Evolutionary conservation across 1,284 basidiomycete genomes (phyloP), one percentile per base, ranked within the genome.

Genomic region (Ustilago xerochloae): DNA sequence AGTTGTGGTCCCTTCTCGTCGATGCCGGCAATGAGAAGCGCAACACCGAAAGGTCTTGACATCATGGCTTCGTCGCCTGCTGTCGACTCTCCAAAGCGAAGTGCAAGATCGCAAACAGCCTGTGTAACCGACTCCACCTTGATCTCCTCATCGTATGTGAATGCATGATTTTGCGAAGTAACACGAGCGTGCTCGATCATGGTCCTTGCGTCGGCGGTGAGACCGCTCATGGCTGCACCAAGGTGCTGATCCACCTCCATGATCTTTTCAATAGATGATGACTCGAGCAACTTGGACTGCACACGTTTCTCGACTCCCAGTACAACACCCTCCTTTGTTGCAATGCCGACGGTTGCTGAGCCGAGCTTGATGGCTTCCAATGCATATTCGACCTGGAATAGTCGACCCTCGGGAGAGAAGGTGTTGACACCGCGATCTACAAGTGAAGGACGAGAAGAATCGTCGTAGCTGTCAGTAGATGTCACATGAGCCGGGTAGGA

Each of bases 101-200:
- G 87, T 10, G 97, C 97, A 59, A 99, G 88, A 88, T 99, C 97
- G 86, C 95, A 98, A 39, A 99, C 94, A 0, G 96, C 94, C 87
- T 99, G 97, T 3, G 97, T 97, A 60, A 91, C 93, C 47, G 69
- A 77, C 43, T 80, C 79, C 49, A 99, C 94, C 84, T 93, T 94
- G 87, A 99, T 99, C 79, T 86, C 88, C 87, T 99, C 97, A 87
- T 99, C 93, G 85, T 97, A 99, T 6, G 93, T 97, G 87, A 99
- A 99, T 1, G 90, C 86, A 86, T 99, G 97, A 87, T 96, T 97
- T 86, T 98, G 71, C 51, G 66, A 69, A 10, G 96, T 98, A 60
- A 98, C 94, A 65, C 96, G 90, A n/a, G 96, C 97, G 85, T 99
- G 97, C 88, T 99, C 97, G 85, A 99, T 93, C 93, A 99, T 99